phyloP scores from a whole-genome alignment of 306 rosid genomes.

The Cyclanthera cordifolia region DNA sequence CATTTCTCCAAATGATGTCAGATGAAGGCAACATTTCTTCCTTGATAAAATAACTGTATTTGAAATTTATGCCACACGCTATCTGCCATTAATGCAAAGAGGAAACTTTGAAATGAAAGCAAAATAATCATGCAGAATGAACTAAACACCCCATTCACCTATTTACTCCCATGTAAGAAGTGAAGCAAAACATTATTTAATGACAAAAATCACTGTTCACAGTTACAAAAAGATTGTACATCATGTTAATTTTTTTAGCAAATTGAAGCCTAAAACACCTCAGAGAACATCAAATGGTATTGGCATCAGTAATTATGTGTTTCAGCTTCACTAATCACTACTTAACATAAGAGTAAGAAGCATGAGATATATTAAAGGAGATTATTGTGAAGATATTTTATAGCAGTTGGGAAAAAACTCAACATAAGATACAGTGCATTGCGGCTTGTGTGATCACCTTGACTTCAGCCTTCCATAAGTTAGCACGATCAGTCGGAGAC shows the following conservation, averaged over 20 bases:
- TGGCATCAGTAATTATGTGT: neutral
- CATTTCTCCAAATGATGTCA: constrained; percentile 72
- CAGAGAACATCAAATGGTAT: neutral
- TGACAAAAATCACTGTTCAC: neutral
- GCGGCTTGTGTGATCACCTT: constrained; percentile 36
- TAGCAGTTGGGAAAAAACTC: neutral
- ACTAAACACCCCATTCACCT: neutral
- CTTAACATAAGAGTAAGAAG: neutral
- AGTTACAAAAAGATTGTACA: neutral
- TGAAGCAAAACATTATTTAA: neutral
- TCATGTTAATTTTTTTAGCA: neutral
- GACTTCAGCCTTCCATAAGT: constrained; percentile 70
- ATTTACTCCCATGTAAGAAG: neutral
- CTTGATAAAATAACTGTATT: constrained; percentile 75
- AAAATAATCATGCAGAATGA: neutral
- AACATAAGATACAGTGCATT: neutral
- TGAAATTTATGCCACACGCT: constrained; percentile 56
- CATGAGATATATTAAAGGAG: neutral
- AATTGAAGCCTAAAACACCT: neutral
- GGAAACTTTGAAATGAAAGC: neutral
- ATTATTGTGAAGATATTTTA: neutral
- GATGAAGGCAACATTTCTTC: constrained; percentile 41
- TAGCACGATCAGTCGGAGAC: constrained; percentile 57
- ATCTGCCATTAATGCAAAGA: constrained; percentile 38
- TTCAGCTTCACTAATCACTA: no score